Evolutionary conservation across 805 yeast genomes (phyloP).

Genomic region (Candida hungchunana): DNA sequence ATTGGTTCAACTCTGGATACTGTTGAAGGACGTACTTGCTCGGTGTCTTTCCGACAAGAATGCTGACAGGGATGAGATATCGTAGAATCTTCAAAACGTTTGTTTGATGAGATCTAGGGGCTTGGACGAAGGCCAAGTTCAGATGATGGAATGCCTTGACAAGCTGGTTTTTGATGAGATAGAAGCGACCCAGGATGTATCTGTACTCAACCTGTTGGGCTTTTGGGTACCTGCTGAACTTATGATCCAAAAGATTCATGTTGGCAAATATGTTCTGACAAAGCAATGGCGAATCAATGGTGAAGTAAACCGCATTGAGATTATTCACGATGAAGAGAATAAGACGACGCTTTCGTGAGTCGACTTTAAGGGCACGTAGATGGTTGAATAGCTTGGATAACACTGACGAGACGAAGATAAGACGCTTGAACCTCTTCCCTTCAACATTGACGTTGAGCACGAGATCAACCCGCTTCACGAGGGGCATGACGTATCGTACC

Average conservation of each 20-base stretch:
- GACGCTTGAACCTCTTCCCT: conserved; percentile 40
- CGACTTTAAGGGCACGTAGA: conserved; percentile 27
- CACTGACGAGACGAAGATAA: conserved; percentile 24
- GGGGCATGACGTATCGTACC: conserved; percentile 39
- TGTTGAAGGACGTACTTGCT: conserved; percentile 27
- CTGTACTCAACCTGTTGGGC: conserved; percentile 49
- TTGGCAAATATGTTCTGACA: conserved; percentile 61
- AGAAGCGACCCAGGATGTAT: conserved; percentile 48
- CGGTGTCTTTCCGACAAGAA: conserved; percentile 49
- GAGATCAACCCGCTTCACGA: conserved; percentile 39
- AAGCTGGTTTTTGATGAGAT: conserved; percentile 48
- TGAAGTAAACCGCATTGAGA: conserved; percentile 49
- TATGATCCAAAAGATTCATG: conserved; percentile 45
- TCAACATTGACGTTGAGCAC: conserved; percentile 37
- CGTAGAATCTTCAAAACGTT: conserved; percentile 34
- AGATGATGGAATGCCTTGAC: conserved; percentile 44
- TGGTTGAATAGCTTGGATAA: conserved; percentile 27
- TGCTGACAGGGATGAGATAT: conserved; percentile 47
- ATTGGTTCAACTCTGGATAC: conserved; percentile 25
- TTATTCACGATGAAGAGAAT: conserved; percentile 45
- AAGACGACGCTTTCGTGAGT: conserved; percentile 38
- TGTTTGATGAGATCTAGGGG: conserved; percentile 5
- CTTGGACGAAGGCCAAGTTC: conserved; percentile 35
- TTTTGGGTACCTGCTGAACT: conserved; percentile 35
- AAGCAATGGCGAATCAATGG: conserved; percentile 48